A percentile compares a stretch with the other conserved stretches of the same genome.
Conservation (phyloP, 768 basidiomycete genomes). For the Tricholoma matsutake region DNA sequence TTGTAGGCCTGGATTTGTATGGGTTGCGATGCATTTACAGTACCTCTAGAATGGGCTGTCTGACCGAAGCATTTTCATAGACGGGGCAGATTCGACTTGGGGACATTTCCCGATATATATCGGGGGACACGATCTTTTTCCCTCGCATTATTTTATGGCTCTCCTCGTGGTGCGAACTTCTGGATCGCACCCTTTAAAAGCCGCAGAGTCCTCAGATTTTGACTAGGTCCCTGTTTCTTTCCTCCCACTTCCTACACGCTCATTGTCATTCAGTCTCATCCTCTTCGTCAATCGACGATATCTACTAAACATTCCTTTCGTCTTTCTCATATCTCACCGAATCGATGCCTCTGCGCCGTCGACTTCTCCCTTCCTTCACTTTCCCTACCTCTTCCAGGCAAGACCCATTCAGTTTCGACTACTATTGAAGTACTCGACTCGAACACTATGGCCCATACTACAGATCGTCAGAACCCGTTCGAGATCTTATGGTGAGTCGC, state of each 20-base stretch:
- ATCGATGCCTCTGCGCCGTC: neutral
- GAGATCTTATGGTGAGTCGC: neutral
- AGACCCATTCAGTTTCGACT: neutral
- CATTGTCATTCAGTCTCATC: neutral
- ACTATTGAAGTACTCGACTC: slow-evolving; percentile 1
- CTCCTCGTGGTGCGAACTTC: slow-evolving; percentile 1
- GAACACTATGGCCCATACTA: slow-evolving; percentile 5
- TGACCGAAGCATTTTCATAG: neutral
- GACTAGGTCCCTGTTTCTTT: neutral
- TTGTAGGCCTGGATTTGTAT: neutral
- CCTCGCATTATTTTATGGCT: slow-evolving; percentile 1
- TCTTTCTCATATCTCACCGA: neutral
- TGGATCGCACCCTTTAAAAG: neutral
- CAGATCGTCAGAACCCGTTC: neutral
- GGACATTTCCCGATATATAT: neutral
- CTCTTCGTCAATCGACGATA: neutral
- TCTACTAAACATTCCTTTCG: neutral
- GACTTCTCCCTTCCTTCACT: neutral
- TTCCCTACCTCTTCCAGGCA: neutral
- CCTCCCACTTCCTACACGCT: neutral
- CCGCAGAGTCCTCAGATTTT: neutral
- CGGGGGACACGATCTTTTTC: neutral
- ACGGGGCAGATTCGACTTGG: neutral
- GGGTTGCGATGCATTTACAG: neutral
- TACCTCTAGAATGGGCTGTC: neutral